phyloP scores from a whole-genome alignment of 2,329 filamentous ascomycete genomes.

The Graphilbum sp. region DNA sequence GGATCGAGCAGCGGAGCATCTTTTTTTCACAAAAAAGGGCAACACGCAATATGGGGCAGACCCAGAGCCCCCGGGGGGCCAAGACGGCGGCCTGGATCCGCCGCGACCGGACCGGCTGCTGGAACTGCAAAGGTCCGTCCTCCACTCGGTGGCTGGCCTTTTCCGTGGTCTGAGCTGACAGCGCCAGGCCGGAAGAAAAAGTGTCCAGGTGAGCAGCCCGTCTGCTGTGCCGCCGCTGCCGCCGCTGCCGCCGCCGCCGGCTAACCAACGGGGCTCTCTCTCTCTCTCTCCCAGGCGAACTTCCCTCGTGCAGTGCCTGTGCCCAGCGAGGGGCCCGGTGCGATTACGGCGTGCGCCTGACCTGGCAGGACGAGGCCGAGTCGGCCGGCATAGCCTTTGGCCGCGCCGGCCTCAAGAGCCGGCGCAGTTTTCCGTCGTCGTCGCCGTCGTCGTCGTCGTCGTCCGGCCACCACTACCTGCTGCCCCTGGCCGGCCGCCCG shows the following conservation, averaged over 20 bases:
- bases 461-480: neutral
- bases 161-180: no score
- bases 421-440: no score
- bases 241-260: no score
- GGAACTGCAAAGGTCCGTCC: slow-evolving; percentile 3
- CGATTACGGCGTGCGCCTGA: slow-evolving; percentile 3
- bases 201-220: slow-evolving; percentile 1
- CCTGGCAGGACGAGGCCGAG: slow-evolving; percentile 3
- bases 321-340: neutral
- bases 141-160: no score
- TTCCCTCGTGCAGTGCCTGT: slow-evolving; percentile 1
- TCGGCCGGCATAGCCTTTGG: slow-evolving; percentile 2
- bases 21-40: no score
- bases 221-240: no score
- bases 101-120: slow-evolving; percentile 3
- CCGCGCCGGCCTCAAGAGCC: neutral
- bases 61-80: neutral
- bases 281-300: neutral
- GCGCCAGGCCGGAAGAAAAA: slow-evolving; percentile 2
- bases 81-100: neutral
- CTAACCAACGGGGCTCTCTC: no score
- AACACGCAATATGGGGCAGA: neutral
- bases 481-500: neutral
- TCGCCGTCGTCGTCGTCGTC: no score
- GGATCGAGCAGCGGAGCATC: no score